A percentile compares a stretch with the other conserved stretches of the same genome.
These are phyloP conservation scores for Apiotrichum siamense DNA, from an alignment of 1,284 basidiomycete species.

Conservation along the genomic window DNA sequence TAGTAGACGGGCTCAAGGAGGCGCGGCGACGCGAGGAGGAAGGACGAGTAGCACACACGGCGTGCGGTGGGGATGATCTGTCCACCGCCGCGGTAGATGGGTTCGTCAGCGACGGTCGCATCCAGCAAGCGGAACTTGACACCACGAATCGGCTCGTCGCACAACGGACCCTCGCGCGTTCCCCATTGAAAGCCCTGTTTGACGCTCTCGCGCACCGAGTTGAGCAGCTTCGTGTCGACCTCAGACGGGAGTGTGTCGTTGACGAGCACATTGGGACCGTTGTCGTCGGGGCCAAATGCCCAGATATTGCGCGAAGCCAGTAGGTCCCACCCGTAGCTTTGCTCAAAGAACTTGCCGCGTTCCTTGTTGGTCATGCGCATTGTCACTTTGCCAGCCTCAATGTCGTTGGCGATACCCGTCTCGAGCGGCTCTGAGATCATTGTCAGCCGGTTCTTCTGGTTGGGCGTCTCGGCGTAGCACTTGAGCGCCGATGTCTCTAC, in stretches of 20 bases:
- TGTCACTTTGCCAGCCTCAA: constrained; percentile 81
- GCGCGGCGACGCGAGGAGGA: constrained; percentile 88
- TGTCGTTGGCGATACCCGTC: constrained; percentile 85
- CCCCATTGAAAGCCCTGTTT: constrained; percentile 99
- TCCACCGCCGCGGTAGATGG: constrained; percentile 94
- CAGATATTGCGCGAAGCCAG: constrained; percentile 96
- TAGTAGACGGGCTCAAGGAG: constrained; percentile 97
- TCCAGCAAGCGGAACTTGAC: constrained; percentile 96
- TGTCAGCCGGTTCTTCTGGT: constrained; percentile 98
- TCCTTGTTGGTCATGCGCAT: constrained; percentile 93
- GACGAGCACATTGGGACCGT: constrained; percentile 84
- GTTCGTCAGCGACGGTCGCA: constrained; percentile 82
- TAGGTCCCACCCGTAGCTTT: constrained; percentile 97
- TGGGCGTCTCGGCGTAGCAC: constrained; percentile 97
- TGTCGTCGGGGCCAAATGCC: constrained; percentile 98
- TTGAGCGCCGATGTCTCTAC: constrained; percentile 96
- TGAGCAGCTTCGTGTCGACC: constrained; percentile 87
- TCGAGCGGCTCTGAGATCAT: constrained; percentile 97
- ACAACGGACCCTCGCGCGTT: constrained; percentile 90
- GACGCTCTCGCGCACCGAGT: constrained; percentile 85
- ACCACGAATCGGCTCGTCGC: constrained; percentile 97
- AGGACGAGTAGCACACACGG: constrained; percentile 97
- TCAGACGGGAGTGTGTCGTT: constrained; percentile 96
- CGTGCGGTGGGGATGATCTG: constrained; percentile 94
- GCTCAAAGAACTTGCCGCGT: constrained; percentile 86